Base-by-base conservation (phyloP, 441 rosid genomes). In the Gossypium schwendimanii region DNA sequence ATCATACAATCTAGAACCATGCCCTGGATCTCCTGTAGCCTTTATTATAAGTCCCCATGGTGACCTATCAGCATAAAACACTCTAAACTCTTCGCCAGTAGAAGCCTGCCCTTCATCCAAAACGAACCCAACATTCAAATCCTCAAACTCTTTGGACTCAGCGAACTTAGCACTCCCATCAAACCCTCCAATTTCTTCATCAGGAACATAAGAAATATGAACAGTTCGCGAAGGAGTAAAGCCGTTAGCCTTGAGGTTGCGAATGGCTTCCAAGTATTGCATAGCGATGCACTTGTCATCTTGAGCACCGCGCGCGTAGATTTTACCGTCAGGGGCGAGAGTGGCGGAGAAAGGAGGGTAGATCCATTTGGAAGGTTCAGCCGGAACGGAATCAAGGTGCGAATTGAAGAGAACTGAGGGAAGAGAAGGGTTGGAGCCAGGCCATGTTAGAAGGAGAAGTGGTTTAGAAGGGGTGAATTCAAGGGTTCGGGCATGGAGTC, bases 331-430 rank as follows among this genome's bases (percentile, higher is more conserved):
- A 12, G 67, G 33, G 21, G 88, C 72, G 49, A 78, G 83, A 75
- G 77, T 71, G 73, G 95, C 97, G 21, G 97, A 76, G 93, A 94
- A 90, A 6, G 96, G 97, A 6, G 89, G 90, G 73, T 91, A 86
- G 15, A 63, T 14, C 98, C 97, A 91, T 69, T 89, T 90, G 36
- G 85, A 73, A 15, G 89, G 84, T 70, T 94, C 98, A 4, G 86
- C 90, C 1, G 96, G 95, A 76, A 94, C 97, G 53, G 98, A 94
- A 61, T 94, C 98, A 78, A 94, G 90, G 71, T 94, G 97, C 73
- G 98, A 91, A 82, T 91, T 91, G 80, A 94, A 78, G 66, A 94
- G 90, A 26, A 94, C 63, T 0, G 93, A 90, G 20, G 87, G 89
- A 14, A 90, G 93, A 15, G 88, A 78, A 1, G 92, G 91, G 76